Base-by-base conservation (phyloP, 805 yeast genomes). In the Metschnikowia cerradonensis region DNA sequence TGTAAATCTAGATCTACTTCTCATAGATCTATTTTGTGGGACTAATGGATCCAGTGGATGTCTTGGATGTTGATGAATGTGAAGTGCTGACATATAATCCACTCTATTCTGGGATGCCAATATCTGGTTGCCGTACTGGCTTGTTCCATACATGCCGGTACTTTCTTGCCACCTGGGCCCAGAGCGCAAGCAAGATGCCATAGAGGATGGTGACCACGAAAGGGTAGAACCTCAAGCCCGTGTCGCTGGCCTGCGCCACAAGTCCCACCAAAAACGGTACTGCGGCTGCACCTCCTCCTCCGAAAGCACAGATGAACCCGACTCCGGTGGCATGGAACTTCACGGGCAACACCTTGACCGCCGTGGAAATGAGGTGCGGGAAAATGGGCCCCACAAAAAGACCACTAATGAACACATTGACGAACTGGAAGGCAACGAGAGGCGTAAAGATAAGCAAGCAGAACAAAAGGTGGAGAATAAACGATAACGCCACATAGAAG, bases 251-350 rank as follows among this genome's bases (percentile, higher is more conserved):
- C 45, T 72, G 66, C 1, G 77, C 76, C 3, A 73, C 56, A 3
- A 67, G 44, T 0, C 96, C 96, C 35, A 84, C 74, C 2, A 81
- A 48, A 54, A 82, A 85, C 1, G 95, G 94, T 6, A 88, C 54
- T 0, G 80, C 75, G 0, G 95, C 92, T n/a, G 86, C 87, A 1
- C 96, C 96, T 14, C 84, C 81, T 3, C 94, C 91, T 6, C 95
- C 96, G 52, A 88, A 63, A 0, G 94, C 90, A 50, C 90, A 83
- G 19, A 86, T 80, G 48, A 86, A 72, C 0, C 96, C 91, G 7
- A 89, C 76, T 1, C 90, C 91, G 15, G 81, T 67, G 8, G 86
- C 79, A 48, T 86, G 86, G 47, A 78, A 67, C 38, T 73, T 75
- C 26, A 69, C 66, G 0, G 96, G 96, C 40, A 89, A 64, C 2